Conservation (phyloP, 345 rosid species). For the Clarkia xantiana region DNA sequence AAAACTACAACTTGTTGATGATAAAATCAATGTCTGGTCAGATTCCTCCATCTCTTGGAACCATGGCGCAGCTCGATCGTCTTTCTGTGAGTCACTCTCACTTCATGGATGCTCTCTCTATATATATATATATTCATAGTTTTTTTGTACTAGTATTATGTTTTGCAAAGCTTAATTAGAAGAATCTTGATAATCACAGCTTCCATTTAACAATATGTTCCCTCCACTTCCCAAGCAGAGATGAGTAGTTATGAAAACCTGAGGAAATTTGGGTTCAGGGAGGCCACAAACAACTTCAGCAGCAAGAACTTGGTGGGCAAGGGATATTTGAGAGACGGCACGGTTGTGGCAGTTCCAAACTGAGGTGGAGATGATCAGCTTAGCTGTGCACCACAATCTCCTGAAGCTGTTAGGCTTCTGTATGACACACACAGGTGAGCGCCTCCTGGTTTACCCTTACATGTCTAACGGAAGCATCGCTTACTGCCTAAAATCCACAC, state of each 20-base stretch:
- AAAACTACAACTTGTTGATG: background rate
- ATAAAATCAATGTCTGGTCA: slow-evolving; percentile 19
- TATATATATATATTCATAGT: too few relatives aligned
- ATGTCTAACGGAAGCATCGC: slow-evolving; percentile 97
- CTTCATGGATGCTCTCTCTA: background rate
- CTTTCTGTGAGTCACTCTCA: slow-evolving; percentile 60
- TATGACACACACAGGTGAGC: slow-evolving; percentile 45
- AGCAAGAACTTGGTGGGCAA: slow-evolving; percentile 75
- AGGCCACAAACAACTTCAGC: slow-evolving; percentile 84
- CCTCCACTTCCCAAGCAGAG: slow-evolving; percentile 28
- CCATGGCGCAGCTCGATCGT: slow-evolving; percentile 68
- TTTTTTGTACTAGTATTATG: too few relatives aligned
- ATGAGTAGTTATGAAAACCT: slow-evolving; percentile 58
- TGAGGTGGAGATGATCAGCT: slow-evolving; percentile 89
- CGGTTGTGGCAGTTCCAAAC: slow-evolving; percentile 75
- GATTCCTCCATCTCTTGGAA: slow-evolving; percentile 58
- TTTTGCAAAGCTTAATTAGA: too few relatives aligned
- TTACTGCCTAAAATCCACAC: slow-evolving; percentile 84
- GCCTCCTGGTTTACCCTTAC: slow-evolving; percentile 82
- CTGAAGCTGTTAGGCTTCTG: slow-evolving; percentile 76
- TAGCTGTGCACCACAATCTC: slow-evolving; percentile 82
- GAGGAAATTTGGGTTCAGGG: slow-evolving; percentile 73
- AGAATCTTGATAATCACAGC: background rate
- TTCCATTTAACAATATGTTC: slow-evolving; percentile 22
- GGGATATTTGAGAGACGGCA: slow-evolving; percentile 70